Conservation (phyloP, 2,329 filamentous ascomycete genomes). For the Sclerotinia subarctica region DNA sequence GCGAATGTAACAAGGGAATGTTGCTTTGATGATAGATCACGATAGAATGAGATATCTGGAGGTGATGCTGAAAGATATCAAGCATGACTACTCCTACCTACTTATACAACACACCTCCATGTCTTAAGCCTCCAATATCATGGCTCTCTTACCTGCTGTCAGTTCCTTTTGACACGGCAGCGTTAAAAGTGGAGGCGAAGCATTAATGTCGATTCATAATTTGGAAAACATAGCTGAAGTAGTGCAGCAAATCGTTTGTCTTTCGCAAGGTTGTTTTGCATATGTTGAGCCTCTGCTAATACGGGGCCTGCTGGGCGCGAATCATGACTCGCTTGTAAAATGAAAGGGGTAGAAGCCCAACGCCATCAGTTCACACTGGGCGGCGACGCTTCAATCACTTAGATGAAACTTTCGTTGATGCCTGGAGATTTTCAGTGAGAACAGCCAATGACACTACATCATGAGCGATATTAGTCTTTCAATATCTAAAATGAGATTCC, state of each 20-base stretch:
- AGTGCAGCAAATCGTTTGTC: neutral
- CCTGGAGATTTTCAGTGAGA: neutral
- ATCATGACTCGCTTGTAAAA: constrained; percentile 4
- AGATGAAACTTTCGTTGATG: neutral
- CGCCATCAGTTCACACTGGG: neutral
- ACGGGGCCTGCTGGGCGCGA: neutral
- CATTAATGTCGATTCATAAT: constrained; percentile 2
- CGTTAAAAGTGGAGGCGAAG: constrained; percentile 9
- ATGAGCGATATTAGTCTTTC: neutral
- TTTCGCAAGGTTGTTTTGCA: neutral
- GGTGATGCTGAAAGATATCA: neutral
- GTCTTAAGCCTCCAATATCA: neutral
- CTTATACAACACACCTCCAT: constrained; percentile 3
- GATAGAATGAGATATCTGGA: neutral
- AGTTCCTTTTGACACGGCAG: neutral
- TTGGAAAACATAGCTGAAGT: constrained; percentile 13
- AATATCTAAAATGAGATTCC: neutral
- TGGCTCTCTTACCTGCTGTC: neutral
- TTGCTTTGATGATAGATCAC: neutral
- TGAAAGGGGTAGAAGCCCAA: neutral
- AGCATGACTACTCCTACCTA: neutral
- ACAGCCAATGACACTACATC: neutral
- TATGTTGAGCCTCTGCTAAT: neutral
- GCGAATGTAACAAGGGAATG: neutral
- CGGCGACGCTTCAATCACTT: neutral